Evolutionary conservation across 2,329 filamentous ascomycete genomes (phyloP), one percentile per base, ranked within the genome.

Genomic region (Dactylellina drechsleri): DNA sequence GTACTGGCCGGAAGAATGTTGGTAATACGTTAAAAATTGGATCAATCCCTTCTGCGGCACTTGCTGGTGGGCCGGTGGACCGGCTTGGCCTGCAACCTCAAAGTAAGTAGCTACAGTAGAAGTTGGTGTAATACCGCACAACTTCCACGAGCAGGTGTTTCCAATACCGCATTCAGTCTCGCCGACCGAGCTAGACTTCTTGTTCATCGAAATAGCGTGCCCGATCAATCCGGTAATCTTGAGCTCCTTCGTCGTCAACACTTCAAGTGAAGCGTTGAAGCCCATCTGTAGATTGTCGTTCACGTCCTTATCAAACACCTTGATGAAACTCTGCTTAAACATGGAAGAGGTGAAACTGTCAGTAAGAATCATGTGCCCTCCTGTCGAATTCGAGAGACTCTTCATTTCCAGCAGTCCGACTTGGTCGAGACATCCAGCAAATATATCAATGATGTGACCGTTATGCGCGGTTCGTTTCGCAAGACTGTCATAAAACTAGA

Each of bases 131-230:
- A 99, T 97, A 78, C 93, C 93, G 80, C 95, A 98, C 94, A 99
- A 97, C 84, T 99, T 99, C 95, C 95, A 99, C 2, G 93, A 94
- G 83, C 94, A 98, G 0, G 95, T 99, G 81, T 98, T 98, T 77
- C 95, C 95, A 79, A 99, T 97, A 80, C 95, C 95, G 80, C 94
- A 97, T 82, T 99, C 95, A 0, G 95, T 98, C 84, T 99, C 95
- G 62, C 95, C 95, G 12, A 99, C 95, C 0, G 93, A 97, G 7
- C 91, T 91, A 0, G 95, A 98, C 82, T 99, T 99, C 84, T 98
- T 99, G 85, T 98, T 98, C 79, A 97, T 85, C 1, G 94, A 98
- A 54, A 99, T 90, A 0, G 94, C 95, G 82, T 99, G 95, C 8
- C 95, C 95, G 79, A 99, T 99, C 43, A 99, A 86, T 62, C 95